Conservation (phyloP, 371 early-diverging fungal genomes). For the Mortierella polycephala region DNA sequence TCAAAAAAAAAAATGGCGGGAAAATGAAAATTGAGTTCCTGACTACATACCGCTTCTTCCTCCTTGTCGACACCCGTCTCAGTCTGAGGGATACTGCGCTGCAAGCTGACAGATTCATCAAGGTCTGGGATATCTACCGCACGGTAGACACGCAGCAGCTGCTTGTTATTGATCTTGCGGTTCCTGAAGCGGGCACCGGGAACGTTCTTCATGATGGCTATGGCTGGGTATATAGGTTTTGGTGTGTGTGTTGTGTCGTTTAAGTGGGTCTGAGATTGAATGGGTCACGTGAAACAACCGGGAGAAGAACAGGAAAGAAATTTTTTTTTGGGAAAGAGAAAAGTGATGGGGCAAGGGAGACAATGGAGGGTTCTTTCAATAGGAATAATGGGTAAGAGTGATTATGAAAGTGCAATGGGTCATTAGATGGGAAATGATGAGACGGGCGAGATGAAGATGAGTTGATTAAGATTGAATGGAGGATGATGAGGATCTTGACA, state of each 20-base stretch:
- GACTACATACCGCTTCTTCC: conserved; percentile 71
- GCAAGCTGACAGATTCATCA: conserved; percentile 78
- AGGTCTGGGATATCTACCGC: conserved; percentile 88
- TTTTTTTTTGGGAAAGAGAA: neutral
- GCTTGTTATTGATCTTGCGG: conserved; percentile 90
- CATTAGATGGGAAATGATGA: conserved; percentile 40
- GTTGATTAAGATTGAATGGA: conserved; percentile 34
- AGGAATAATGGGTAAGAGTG: conserved; percentile 18
- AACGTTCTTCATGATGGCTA: conserved; percentile 47
- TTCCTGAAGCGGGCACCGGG: conserved; percentile 83
- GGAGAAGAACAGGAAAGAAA: conserved; percentile 4
- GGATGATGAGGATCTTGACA: conserved; percentile 17
- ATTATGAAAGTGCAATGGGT: conserved; percentile 25
- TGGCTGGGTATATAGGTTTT: neutral
- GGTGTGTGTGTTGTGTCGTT: conserved; percentile 1
- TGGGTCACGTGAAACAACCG: neutral
- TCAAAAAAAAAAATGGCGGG: conserved; percentile 11
- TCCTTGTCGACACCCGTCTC: conserved; percentile 81
- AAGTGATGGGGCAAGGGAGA: conserved; percentile 1
- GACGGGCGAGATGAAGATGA: conserved; percentile 23
- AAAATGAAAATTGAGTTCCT: conserved; percentile 11
- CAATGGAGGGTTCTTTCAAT: conserved; percentile 10
- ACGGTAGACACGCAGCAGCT: conserved; percentile 83
- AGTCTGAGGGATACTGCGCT: conserved; percentile 76
- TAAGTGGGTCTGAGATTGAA: conserved; percentile 5